Evolutionary conservation across 2,329 filamentous ascomycete genomes (phyloP), one percentile per base, ranked within the genome.

Genomic region (Berkeleyomyces basicola): DNA sequence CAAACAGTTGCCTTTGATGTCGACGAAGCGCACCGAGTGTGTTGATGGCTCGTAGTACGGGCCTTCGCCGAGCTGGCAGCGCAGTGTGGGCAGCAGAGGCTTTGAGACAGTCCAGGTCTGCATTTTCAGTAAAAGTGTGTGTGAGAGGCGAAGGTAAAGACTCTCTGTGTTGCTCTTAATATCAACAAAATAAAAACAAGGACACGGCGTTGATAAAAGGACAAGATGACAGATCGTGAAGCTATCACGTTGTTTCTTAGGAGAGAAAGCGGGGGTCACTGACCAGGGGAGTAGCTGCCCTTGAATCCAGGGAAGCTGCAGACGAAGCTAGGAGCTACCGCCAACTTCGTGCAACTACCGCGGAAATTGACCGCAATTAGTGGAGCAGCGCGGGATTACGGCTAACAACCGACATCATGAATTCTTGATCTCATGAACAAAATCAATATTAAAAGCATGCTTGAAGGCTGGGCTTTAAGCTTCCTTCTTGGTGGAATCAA

Each of bases 1-100:
- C 55, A 96, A 70, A 65, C 84, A 82, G 70, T 87, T 81, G 70
- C 86, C 83, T 72, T 85, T 86, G 73, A 96, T 91, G 73, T 96
- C 91, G 66, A 91, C 82, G 71, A 90, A 90, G 66, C 88, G 86
- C 64, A 92, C 75, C 57, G 77, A 79, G 71, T 87, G 79, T 59
- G 79, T 82, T 31, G 74, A 75, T 64, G 79, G 75, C 71, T 90
- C 86, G 75, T 84, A 89, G 74, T 83, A 89, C 1, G 87, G 87
- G 0, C 81, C 88, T 73, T 92, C 88, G 66, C 85, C 86, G 39
- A 91, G 79, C 11, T 75, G 76, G 74, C 86, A 89, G 67, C 82
- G 78, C 62, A 82, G 74, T 67, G 84, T 75, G 42, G 73, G 70
- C 66, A 91, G 77, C 73, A 79, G 83, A 5, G 80, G 79, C 72